Evolutionary conservation across 768 basidiomycete genomes (phyloP).

Genomic region (Tylopilus balloui): DNA sequence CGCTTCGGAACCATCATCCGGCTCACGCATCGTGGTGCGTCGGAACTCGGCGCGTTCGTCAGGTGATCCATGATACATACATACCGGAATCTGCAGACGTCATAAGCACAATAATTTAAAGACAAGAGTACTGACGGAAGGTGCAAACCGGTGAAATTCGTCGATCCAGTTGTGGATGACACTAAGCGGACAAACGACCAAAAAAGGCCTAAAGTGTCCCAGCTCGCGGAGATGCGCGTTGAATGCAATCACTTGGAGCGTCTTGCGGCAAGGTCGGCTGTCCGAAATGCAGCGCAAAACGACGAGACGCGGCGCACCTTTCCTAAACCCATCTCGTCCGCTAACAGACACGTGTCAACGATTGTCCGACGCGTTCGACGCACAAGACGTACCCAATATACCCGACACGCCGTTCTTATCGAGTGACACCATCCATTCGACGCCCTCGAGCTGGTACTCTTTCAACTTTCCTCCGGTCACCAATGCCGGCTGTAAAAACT

Average conservation of each 20-base stretch:
- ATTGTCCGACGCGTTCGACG: conserved; percentile 12
- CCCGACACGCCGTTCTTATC: conserved; percentile 83
- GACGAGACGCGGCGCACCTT: conserved; percentile 45
- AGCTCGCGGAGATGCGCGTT: conserved; percentile 82
- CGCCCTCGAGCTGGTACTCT: conserved; percentile 88
- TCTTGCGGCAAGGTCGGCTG: conserved; percentile 42
- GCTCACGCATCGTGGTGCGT: conserved; percentile 48
- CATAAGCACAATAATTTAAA: neutral
- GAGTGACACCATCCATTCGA: conserved; percentile 91
- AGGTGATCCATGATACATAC: conserved; percentile 87
- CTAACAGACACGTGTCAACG: conserved; percentile 34
- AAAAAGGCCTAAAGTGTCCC: conserved; percentile 66
- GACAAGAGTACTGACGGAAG: conserved; percentile 46
- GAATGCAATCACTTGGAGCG: conserved; percentile 92
- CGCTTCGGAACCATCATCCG: conserved; percentile 24
- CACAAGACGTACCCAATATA: conserved; percentile 55
- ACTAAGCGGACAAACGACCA: conserved; percentile 89
- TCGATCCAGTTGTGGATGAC: conserved; percentile 89
- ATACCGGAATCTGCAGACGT: conserved; percentile 63
- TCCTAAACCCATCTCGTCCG: conserved; percentile 95
- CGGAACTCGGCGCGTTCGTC: conserved; percentile 78
- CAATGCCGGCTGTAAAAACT: conserved; percentile 69
- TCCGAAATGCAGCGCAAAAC: neutral
- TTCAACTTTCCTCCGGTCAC: conserved; percentile 85
- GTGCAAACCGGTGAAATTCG: conserved; percentile 83